Base-by-base conservation (phyloP, 768 basidiomycete genomes). In the Phanerochaete carnosa region DNA sequence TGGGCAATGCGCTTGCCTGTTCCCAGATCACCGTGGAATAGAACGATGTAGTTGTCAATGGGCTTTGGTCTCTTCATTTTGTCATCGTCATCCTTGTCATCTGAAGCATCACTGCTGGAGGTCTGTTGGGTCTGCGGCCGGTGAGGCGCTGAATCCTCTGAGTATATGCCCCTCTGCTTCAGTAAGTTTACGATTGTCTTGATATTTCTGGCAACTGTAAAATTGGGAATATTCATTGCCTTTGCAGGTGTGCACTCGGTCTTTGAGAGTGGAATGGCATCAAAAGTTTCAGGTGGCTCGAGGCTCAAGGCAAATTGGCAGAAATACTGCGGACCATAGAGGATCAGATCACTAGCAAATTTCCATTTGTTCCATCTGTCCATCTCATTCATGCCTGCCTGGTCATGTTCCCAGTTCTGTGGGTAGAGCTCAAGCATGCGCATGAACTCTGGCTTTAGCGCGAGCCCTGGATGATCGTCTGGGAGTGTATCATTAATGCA, bases 271-370 rank as follows among this genome's bases (percentile, higher is more conserved):
- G 69, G 68, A 5, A 70, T 66, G 29, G 50, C 0, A 25, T 68
- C 65, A 16, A 69, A 45, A 1, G 55, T 3, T n/a, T 65, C 63
- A 13, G 69, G 71, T 0, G 51, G 49, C 2, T 22, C 49, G 11
- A 71, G 55, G 7, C 50, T 9, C 1, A 5, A 46, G 1, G 3
- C 2, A 28, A 62, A 64, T 5, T 60, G 30, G 0, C 33, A 30
- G 55, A 65, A 68, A 25, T 58, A 58, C 56, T 6, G 49, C 52
- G 63, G 74, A 1, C 74, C 73, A 56, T 70, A 52, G 0, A 57
- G 45, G 22, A 73, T 12, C 0, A 80, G 66, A 47, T 72, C 72
- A 0, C 46, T 7, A 0, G 60, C 64, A 35, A 72, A 72, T 25
- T 69, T 68, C 73, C 74, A 64, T 16, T 58, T 29, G 0, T 60